phyloP scores from a whole-genome alignment of 306 rosid species.

The Ziziphus jujuba region DNA sequence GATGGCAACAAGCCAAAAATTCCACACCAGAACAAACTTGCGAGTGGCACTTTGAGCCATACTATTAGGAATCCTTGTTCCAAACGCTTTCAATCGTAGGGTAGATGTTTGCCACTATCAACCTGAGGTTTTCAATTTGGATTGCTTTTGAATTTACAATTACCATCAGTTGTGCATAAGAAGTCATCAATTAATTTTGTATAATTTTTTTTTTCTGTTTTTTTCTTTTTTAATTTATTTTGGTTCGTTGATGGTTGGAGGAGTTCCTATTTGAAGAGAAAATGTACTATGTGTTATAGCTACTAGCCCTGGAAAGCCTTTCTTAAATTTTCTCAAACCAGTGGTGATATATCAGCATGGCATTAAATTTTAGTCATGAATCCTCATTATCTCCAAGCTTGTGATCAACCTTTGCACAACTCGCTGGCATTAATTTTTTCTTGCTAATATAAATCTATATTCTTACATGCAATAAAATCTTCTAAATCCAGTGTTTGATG shows the following conservation, averaged over 20 bases:
- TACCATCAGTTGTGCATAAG: conserved; percentile 23
- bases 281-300: not conserved
- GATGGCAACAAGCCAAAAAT: not conserved
- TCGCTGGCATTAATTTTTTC: no score
- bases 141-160: conserved; percentile 18
- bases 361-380: no score
- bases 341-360: no score
- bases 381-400: no score
- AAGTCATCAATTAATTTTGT: not conserved
- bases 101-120: not conserved
- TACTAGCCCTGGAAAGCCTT: no score
- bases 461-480: no score
- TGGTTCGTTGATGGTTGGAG: not conserved
- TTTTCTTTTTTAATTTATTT: not conserved
- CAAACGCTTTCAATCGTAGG: not conserved
- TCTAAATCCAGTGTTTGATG: no score
- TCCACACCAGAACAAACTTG: not conserved
- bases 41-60: conserved; percentile 14
- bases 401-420: no score
- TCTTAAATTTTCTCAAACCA: no score
- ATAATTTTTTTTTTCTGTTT: not conserved
- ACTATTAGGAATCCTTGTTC: not conserved
- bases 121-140: conserved; percentile 1
- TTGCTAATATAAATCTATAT: no score
- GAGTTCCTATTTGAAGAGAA: conserved; percentile 3